Base-by-base conservation (phyloP, 2,329 filamentous ascomycete species). In the Proliferodiscus dingleyae region DNA sequence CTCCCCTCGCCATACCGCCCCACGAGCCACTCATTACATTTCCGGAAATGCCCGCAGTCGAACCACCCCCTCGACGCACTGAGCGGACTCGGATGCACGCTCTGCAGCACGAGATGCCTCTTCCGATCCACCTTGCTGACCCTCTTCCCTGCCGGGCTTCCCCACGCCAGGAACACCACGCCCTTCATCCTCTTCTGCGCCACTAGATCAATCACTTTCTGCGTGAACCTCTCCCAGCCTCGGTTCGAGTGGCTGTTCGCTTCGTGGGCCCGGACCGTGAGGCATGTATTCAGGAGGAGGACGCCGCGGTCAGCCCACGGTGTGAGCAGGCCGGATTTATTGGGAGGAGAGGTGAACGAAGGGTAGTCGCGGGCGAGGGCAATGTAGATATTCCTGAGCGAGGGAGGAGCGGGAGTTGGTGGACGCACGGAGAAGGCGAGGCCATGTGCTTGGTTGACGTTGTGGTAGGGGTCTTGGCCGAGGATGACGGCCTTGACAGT, bases 401-500 rank as follows among this genome's bases (percentile, higher is more conserved):
- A 95, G 0, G 91, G 90, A 0, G 93, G 93, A 1, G 91, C 89
- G 3, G 80, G 80, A 0, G 89, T 95, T 0, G 93, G 93, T 3
- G 91, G 84, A 8, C 87, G 87, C 45, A 97, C 90, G 38, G 89
- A 95, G 75, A 98, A 98, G 64, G 87, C 91, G 48, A 98, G 82
- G 34, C 93, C 93, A 66, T 97, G 93, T 41, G 93, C 93, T 73
- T 98, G 93, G 67, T 94, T 94, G 65, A 81, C 67, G 65, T 95
- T 95, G 72, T 98, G 93, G 67, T 98, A 98, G 2, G 93, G 93
- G 65, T 98, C 93, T 71, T 98, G 93, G 54, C 93, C 93, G 44
- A 97, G 68, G 61, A 98, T 89, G 50, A 98, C 90, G 46, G 87
- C 86, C 67, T 95, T 95, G 65, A 97, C 90, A 11, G 76, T 84